phyloP scores from a whole-genome alignment of 2,329 filamentous ascomycete species.

The Reticulascus tulasneorum region DNA sequence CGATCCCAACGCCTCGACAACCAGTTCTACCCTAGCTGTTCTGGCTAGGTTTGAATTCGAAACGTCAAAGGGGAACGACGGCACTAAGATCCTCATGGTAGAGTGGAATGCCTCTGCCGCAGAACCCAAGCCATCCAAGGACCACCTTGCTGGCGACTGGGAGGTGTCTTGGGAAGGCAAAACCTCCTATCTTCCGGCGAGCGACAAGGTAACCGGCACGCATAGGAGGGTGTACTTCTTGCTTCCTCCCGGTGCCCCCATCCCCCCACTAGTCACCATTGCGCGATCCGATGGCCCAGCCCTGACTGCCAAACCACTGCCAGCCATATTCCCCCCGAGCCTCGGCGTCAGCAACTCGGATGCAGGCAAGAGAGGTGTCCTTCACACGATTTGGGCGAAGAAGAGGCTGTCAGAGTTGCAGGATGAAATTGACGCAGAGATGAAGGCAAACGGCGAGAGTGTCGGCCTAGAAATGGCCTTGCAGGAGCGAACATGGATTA shows the following conservation, averaged over 20 bases:
- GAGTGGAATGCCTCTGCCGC: conserved; percentile 63
- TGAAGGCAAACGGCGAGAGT: conserved; percentile 71
- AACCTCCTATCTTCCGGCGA: conserved; percentile 63
- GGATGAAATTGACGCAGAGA: conserved; percentile 71
- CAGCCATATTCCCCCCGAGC: conserved; percentile 79
- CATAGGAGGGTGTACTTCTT: conserved; percentile 73
- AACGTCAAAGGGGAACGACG: conserved; percentile 69
- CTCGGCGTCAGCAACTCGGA: conserved; percentile 63
- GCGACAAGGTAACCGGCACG: conserved; percentile 45
- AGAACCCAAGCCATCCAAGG: neutral
- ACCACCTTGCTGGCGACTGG: conserved; percentile 44
- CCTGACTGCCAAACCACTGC: conserved; percentile 70
- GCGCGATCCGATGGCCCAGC: conserved; percentile 32
- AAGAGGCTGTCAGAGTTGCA: conserved; percentile 72
- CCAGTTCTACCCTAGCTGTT: conserved; percentile 45
- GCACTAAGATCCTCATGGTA: conserved; percentile 89
- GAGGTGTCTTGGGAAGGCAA: conserved; percentile 83
- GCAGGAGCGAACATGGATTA: conserved; percentile 81
- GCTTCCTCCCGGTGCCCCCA: conserved; percentile 64
- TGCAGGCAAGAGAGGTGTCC: conserved; percentile 71
- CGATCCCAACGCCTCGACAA: conserved; percentile 30
- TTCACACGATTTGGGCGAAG: conserved; percentile 90
- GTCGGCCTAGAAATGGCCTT: conserved; percentile 80
- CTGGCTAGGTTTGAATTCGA: conserved; percentile 86
- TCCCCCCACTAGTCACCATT: conserved; percentile 72